A percentile compares a stretch with the other conserved stretches of the same genome.
Conservation (phyloP, 192 early-diverging fungal genomes). For the Podila clonocystis region DNA sequence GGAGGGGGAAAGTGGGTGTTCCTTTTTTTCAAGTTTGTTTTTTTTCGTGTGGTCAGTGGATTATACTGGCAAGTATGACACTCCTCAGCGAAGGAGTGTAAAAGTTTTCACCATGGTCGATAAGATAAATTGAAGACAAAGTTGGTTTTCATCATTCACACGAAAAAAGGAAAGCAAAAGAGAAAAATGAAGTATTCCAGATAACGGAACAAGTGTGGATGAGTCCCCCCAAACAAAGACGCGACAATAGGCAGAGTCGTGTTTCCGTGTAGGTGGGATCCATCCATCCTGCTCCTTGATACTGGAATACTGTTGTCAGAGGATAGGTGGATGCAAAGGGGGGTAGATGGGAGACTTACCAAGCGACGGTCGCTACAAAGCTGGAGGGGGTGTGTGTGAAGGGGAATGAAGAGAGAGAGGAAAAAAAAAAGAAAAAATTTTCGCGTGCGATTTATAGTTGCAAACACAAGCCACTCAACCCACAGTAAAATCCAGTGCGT, state of each 20-base stretch:
- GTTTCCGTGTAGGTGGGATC: no score
- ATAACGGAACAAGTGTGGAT: background rate
- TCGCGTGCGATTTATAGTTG: background rate
- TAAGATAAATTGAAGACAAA: conserved; percentile 54
- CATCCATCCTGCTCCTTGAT: no score
- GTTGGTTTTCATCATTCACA: conserved; percentile 53
- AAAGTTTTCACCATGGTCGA: conserved; percentile 51
- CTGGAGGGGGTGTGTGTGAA: background rate
- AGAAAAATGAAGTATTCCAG: background rate
- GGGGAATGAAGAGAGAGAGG: conserved; percentile 5
- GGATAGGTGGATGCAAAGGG: background rate
- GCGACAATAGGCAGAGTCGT: no score
- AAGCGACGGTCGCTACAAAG: background rate
- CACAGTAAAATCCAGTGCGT: background rate
- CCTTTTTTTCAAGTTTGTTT: conserved; percentile 3
- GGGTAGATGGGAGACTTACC: background rate
- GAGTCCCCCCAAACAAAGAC: background rate
- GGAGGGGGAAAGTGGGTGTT: background rate
- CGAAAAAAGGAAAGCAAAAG: background rate
- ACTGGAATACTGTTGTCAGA: background rate
- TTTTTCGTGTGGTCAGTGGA: conserved; percentile 41
- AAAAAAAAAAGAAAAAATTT: conserved; percentile 9
- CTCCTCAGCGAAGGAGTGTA: conserved; percentile 56
- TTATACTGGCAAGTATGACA: conserved; percentile 57
- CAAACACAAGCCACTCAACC: background rate